phyloP scores from a whole-genome alignment of 2,329 filamentous ascomycete species.

The Paecilomyces sp. region DNA sequence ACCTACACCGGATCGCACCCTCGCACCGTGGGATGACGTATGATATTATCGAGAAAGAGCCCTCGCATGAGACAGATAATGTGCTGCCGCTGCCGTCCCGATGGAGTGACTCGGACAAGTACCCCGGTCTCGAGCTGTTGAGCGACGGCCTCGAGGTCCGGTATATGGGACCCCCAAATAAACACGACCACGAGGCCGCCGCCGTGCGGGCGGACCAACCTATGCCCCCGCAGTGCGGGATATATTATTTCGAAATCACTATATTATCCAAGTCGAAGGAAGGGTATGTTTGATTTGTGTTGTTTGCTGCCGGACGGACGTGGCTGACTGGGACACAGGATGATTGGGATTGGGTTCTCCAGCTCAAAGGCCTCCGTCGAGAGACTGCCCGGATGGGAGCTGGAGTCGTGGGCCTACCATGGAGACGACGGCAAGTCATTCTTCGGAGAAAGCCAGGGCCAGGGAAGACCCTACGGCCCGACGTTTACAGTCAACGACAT shows the following conservation, averaged over 20 bases:
- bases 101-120: conserved; percentile 78
- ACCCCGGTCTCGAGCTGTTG: conserved; percentile 63
- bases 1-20: conserved; percentile 52
- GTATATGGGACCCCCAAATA: conserved; percentile 50
- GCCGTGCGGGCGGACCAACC: conserved; percentile 74
- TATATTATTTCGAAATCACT: conserved; percentile 85
- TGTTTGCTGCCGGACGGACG: not conserved
- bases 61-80: conserved; percentile 52
- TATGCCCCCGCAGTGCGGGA: conserved; percentile 83
- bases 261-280: conserved; percentile 62
- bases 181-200: conserved; percentile 66
- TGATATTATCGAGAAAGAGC: conserved; percentile 73
- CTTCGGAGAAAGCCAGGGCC: conserved; percentile 48
- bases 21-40: conserved; percentile 72
- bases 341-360: conserved; percentile 54
- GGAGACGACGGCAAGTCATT: conserved; percentile 61
- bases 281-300: conserved; percentile 42
- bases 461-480: conserved; percentile 52
- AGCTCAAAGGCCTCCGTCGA: conserved; percentile 52
- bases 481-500: conserved; percentile 54
- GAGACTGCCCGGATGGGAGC: conserved; percentile 59
- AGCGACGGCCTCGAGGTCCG: conserved; percentile 66
- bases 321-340: conserved; percentile 16
- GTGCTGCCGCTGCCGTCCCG: conserved; percentile 66
- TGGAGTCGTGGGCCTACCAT: conserved; percentile 60